Percentiles rank a stretch among this genome's conserved stretches.
Conservation (phyloP, 768 basidiomycete genomes). For the Candolleomyces efflorescens region DNA sequence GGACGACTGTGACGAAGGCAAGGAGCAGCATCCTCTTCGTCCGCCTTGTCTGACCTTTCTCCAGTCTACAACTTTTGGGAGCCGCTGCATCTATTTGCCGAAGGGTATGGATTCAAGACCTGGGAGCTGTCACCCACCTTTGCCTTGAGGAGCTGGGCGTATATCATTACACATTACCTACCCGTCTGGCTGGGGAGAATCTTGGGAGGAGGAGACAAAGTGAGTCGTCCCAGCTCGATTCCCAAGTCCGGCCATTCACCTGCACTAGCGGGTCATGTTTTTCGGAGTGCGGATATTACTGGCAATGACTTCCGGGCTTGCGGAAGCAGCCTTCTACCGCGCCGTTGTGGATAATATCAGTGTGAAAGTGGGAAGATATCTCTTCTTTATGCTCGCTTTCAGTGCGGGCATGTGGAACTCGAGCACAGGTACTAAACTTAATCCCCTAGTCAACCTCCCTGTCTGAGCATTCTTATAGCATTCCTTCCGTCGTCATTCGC, state of each 20-base stretch:
- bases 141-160: constrained; percentile 94
- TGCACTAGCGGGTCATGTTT: constrained; percentile 72
- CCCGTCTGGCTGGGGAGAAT: constrained; percentile 54
- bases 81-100: constrained; percentile 86
- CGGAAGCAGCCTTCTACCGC: constrained; percentile 82
- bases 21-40: background rate
- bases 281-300: constrained; percentile 83
- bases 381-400: constrained; percentile 79
- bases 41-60: background rate
- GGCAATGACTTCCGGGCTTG: constrained; percentile 65
- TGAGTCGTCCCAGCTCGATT: background rate
- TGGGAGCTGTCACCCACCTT: constrained; percentile 94
- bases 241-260: constrained; percentile 3
- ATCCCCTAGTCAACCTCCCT: constrained; percentile 4
- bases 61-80: constrained; percentile 99
- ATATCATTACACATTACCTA: constrained; percentile 77
- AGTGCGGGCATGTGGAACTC: constrained; percentile 97
- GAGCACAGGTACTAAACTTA: constrained; percentile 55
- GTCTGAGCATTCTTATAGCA: constrained; percentile 40
- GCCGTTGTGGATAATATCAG: constrained; percentile 78
- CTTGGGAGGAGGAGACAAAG: constrained; percentile 66
- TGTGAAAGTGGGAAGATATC: constrained; percentile 88
- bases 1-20: constrained; percentile 96
- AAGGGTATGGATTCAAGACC: constrained; percentile 91
- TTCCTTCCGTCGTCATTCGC: constrained; percentile 95